Base-by-base conservation (phyloP, 1,139 yeast genomes). In the Pichia sp. region DNA sequence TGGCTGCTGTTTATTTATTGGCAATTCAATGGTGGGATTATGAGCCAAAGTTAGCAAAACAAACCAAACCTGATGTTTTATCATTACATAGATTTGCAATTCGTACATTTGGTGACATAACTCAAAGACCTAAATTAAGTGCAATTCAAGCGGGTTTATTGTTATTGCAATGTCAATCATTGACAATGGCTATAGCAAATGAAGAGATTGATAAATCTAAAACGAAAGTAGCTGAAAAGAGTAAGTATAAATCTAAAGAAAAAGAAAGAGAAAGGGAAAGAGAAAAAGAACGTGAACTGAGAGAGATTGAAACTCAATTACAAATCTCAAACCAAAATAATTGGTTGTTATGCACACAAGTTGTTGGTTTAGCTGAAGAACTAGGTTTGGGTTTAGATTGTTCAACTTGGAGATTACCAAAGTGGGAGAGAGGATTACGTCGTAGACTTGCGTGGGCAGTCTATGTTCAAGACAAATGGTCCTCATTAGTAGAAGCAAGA, bases 401-500 rank as follows among this genome's bases (percentile, higher is more conserved):
- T 61, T 80, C 83, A 49, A 77, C 76, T 53, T 89, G 97, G 97
- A 81, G 85, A 59, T 66, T 89, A 34, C 97, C 97, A 0, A 82
- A 84, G 58, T 89, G 97, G 97, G 97, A 89, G 62, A 72, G 95
- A 46, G 92, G 94, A 2, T 67, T 89, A 42, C 71, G 97, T 45
- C 78, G 87, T 58, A 71, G 96, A 48, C 67, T 89, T 45, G 95
- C 96, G 0, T 89, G 97, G 97, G 96, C 96, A 0, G 94, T 87
- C 1, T 88, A 80, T 72, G 71, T 85, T 49, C 95, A 87, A 64
- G 96, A 87, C 59, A 87, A 88, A 62, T 89, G 97, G 97, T 72
- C 83, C 5, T 71, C 95, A 0, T 67, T 88, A 40, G 77, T 80
- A 51, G 92, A 87, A 60, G 77, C 90, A 0, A 70, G 96, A 42